phyloP scores from a whole-genome alignment of 805 yeast genomes.

The Komagataella pastoris region DNA sequence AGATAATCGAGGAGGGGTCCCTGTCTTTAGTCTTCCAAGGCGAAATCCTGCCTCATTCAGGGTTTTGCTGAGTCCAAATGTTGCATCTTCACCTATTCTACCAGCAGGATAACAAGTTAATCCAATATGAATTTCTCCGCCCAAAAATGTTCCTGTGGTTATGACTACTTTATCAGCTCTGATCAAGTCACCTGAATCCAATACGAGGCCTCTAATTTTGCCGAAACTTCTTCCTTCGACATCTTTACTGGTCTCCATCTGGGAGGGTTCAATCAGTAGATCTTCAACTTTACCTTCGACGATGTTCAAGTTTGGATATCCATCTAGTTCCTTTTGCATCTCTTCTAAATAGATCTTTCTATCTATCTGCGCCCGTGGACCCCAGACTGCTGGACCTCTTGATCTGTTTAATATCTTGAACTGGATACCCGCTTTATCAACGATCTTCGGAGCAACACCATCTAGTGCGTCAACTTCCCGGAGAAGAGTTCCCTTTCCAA shows the following conservation, averaged over 20 bases:
- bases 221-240: conserved; percentile 29
- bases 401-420: conserved; percentile 77
- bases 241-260: conserved; percentile 9
- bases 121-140: conserved; percentile 94
- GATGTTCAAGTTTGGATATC: conserved; percentile 44
- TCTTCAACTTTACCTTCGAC: conserved; percentile 76
- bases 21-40: conserved; percentile 87
- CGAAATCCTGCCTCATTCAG: conserved; percentile 65
- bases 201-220: conserved; percentile 53
- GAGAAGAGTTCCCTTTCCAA: conserved; percentile 89
- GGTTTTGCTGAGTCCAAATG: conserved; percentile 79
- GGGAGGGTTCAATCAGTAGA: conserved; percentile 40
- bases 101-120: conserved; percentile 75
- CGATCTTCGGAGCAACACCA: conserved; percentile 79
- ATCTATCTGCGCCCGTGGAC: conserved; percentile 95
- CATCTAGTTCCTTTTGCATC: conserved; percentile 58
- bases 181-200: conserved; percentile 53
- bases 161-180: conserved; percentile 61
- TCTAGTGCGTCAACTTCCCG: conserved; percentile 94
- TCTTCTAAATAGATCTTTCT: conserved; percentile 61
- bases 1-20: conserved; percentile 89
- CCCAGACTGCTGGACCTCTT: conserved; percentile 96
- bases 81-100: conserved; percentile 83
- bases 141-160: conserved; percentile 91
- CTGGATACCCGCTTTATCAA: conserved; percentile 88